Evolutionary conservation across 2,329 filamentous ascomycete genomes (phyloP), one percentile per base, ranked within the genome.

Genomic region (Rutstroemia sp.): DNA sequence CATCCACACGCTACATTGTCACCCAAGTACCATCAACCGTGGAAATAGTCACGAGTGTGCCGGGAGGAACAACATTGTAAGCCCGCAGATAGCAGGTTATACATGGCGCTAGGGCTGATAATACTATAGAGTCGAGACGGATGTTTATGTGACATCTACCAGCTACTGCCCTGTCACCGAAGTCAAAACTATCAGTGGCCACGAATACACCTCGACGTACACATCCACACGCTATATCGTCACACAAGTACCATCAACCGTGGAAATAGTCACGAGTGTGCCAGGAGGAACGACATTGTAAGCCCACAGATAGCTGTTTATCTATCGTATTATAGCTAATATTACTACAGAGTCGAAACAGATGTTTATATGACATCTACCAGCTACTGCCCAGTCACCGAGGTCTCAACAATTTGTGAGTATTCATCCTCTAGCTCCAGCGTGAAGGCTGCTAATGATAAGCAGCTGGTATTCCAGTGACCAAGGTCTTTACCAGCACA

Each of bases 341-440:
- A 30, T 44, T 5, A 4, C 48, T 72, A n/a, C 63, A 68, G 49
- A 65, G 67, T 30, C 64, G 52, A 55, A 8, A 55, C 52, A 5
- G 45, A 68, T 12, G 64, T 68, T 27, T 63, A 70, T 30, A 61
- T 34, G 49, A 67, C 54, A 66, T 69, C 41, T 38, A 79, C 76
- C 14, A 71, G 68, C 21, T 65, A 75, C 10, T 76, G 73, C 63
- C 73, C 75, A 6, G 65, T 79, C 16, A 78, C 75, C 0, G 70
- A 75, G 64, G 76, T 75, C 37, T 73, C 73, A 67, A 76, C 74
- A 3, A 54, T 77, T 69, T 16, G 67, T 77, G 14, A 76, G 73
- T 65, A 73, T 75, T 12, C n/a, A 7, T 14, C 23, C 30, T 17
- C 7, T 12, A 14, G 4, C 17, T 23, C 27, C 10, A 48, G 19